Percentiles rank a stretch among this genome's conserved stretches.
phyloP scores from a whole-genome alignment of 208 protist species.

The Naegleria gruberi region DNA sequence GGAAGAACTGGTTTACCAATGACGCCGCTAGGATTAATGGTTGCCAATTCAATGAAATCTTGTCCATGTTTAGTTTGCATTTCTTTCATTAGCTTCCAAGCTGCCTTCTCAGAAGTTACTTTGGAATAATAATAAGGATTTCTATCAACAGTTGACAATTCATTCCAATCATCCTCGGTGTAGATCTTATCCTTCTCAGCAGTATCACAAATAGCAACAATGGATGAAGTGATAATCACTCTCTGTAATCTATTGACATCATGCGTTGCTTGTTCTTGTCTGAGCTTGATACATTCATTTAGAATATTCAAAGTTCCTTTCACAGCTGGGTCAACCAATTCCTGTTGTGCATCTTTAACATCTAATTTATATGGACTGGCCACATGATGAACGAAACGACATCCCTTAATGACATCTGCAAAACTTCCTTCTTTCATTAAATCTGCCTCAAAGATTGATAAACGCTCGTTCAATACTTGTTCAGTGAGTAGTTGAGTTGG shows the following conservation, averaged over 20 bases:
- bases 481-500: too few species aligned
- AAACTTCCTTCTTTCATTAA: slow-evolving; percentile 1
- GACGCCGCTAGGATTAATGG: background rate
- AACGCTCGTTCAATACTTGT: background rate
- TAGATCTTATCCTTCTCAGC: background rate
- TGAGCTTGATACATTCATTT: background rate
- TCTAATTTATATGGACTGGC: background rate
- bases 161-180: slow-evolving; percentile 1
- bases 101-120: background rate
- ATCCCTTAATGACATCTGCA: background rate
- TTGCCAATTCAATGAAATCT: background rate
- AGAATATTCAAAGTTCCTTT: slow-evolving; percentile 22
- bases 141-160: background rate
- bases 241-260: background rate
- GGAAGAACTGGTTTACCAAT: background rate
- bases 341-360: background rate
- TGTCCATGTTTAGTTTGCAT: background rate
- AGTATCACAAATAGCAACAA: background rate
- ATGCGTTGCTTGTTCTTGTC: background rate
- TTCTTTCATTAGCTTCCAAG: background rate
- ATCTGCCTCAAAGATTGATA: slow-evolving; percentile 8
- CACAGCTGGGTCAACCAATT: slow-evolving; percentile 19
- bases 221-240: background rate
- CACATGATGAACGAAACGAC: background rate
- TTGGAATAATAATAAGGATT: background rate